Evolutionary conservation across 2,329 filamentous ascomycete genomes (phyloP), one percentile per base, ranked within the genome.

Genomic region (Aspergillus pseudoterreus): DNA sequence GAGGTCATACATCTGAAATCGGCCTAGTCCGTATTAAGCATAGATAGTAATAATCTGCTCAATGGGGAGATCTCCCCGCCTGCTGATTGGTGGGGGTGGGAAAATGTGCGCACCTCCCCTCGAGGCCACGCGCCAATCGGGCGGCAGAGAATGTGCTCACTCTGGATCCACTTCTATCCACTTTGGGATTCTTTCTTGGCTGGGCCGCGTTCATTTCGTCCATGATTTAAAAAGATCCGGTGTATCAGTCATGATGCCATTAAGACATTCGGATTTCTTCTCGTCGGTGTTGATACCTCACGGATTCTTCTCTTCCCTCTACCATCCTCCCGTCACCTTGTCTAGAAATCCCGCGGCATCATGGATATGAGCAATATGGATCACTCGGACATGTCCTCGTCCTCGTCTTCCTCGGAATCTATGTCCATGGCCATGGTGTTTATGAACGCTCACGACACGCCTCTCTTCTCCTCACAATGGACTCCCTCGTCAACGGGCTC

Each of bases 391-490:
- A 56, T 24, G 48, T 54, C 57, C 22, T 55, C 53, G 12, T 51
- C 53, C 11, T 54, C 57, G 17, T 55, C 53, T 12, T 51, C 50
- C 6, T 58, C 55, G 19, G 45, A 49, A 15, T 51, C 47, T 3
- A 50, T 39, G 27, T 38, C 35, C 1, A 42, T 42, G 39, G 39
- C 15, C 17, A 42, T 42, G 39, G 60, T 70, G 44, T 75, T 75
- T 57, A 85, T 85, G 60, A 82, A 79, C 57, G 73, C 76, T 51
- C 82, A 82, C 43, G 71, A 67, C 50, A 88, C 85, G 1, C 77
- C 85, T 3, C 78, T 90, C 43, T 90, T 79, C 75, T 85, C 88
- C 14, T 68, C 73, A 19, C 69, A 77, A 47, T 97, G 92, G 90
- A 87, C 87, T 2, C 92, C 92, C 4, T 72, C 67, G 24, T 85